Evolutionary conservation across 345 rosid genomes (phyloP).

Genomic region (Aquilaria yunnanensis): DNA sequence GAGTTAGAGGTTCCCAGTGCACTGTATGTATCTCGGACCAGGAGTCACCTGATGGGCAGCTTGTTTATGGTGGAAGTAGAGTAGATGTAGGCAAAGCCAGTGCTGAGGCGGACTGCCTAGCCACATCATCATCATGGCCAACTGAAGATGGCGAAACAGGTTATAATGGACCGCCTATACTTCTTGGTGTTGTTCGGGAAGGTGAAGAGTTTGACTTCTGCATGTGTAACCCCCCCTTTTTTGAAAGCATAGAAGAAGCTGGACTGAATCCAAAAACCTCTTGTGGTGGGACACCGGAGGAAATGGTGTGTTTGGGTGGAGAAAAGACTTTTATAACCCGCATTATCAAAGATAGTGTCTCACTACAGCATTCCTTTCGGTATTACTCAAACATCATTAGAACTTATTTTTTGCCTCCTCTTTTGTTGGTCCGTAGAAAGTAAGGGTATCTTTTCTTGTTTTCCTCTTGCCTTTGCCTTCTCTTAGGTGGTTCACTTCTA

Average conservation of each 20-base stretch:
- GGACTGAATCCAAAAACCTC: slow-evolving; percentile 91
- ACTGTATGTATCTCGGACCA: slow-evolving; percentile 14
- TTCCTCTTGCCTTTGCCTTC: slow-evolving; percentile 8
- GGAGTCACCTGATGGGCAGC: slow-evolving; percentile 14
- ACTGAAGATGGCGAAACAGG: slow-evolving; percentile 16
- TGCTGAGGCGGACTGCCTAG: slow-evolving; percentile 11
- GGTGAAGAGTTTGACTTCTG: slow-evolving; percentile 85
- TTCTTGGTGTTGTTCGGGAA: slow-evolving; percentile 57
- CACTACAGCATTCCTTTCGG: slow-evolving; percentile 61
- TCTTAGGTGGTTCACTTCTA: slow-evolving; percentile 81
- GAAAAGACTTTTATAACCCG: slow-evolving; percentile 73
- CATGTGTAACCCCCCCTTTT: slow-evolving; percentile 98
- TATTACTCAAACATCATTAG: slow-evolving; percentile 12
- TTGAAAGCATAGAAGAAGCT: slow-evolving; percentile 67
- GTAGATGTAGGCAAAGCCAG: slow-evolving; percentile 7
- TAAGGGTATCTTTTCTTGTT: slow-evolving; percentile 34
- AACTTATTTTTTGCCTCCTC: background rate
- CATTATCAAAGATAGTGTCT: slow-evolving; percentile 70
- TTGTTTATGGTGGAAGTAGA: slow-evolving; percentile 18
- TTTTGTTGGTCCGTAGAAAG: background rate
- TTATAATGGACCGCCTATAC: slow-evolving; percentile 46
- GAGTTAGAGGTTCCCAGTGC: slow-evolving; percentile 27
- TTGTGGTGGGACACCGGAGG: slow-evolving; percentile 81
- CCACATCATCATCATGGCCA: slow-evolving; percentile 18
- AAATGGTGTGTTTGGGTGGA: slow-evolving; percentile 92